Evolutionary conservation across 208 protist genomes (phyloP).

Genomic region (Leishmania lainsoni): DNA sequence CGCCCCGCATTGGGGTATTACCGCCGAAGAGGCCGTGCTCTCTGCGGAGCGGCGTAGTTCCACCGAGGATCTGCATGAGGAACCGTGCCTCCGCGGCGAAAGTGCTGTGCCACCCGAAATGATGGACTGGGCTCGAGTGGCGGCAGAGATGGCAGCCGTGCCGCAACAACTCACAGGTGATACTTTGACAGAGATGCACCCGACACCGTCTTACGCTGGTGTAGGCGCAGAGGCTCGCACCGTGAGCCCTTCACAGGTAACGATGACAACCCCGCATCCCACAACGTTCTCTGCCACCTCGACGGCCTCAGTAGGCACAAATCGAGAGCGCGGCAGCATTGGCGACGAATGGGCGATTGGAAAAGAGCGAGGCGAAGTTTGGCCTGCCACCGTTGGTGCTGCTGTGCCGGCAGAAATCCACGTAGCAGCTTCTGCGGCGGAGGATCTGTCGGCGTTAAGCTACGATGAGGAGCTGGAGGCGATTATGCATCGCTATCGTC

Average conservation of each 20-base stretch:
- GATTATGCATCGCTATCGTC: conserved; percentile 26
- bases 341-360: neutral
- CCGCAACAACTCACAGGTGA: neutral
- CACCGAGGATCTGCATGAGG: neutral
- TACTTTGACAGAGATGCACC: neutral
- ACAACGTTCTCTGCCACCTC: neutral
- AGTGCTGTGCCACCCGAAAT: neutral
- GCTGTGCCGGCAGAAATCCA: neutral
- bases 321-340: neutral
- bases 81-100: neutral
- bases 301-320: neutral
- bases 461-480: conserved; percentile 25
- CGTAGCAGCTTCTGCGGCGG: neutral
- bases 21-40: neutral
- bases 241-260: neutral
- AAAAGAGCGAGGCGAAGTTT: neutral
- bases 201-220: neutral
- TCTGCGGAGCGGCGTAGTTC: neutral
- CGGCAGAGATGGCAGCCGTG: neutral
- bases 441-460: neutral
- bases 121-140: neutral
- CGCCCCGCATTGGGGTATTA: neutral
- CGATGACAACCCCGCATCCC: neutral
- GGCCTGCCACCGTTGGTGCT: neutral
- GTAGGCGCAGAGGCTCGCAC: neutral